Evolutionary conservation across 345 rosid species (phyloP), one percentile per base, ranked within the genome.

Genomic region (Populus nigra): DNA sequence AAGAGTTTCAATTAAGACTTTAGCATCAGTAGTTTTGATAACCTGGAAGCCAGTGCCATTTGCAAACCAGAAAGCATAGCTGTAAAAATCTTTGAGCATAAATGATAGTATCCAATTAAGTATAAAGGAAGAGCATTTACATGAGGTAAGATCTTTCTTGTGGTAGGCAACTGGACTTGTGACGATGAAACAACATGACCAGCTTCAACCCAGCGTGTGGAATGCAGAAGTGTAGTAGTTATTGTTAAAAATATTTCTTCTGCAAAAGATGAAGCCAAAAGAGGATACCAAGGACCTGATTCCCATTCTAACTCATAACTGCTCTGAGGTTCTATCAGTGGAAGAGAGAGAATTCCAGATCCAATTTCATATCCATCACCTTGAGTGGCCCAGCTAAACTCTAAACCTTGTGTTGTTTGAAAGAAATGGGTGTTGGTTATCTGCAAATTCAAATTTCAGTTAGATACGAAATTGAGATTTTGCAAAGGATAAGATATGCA

Each of bases 271-370:
- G 94, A 90, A 79, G 81, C 86, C 93, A 91, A 90, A 4, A 80
- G 73, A 81, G 92, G 66, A 88, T 87, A 84, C 99, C 99, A 96
- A 59, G 98, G 97, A 82, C 93, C 91, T 18, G 93, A 88, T 72
- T 84, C 86, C 90, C 87, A 92, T 36, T 90, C 92, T 31, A 96
- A 78, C 41, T 83, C 90, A 80, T 76, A 89, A 80, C 83, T 87
- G 81, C 89, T 79, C 86, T 92, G 98, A 27, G 99, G 90, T 74
- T 85, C 85, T 79, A 93, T 87, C 76, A 77, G 55, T 31, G 94
- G 93, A 73, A 89, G 83, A 70, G 96, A 82, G 8, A 93, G 87
- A 83, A 69, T 75, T 78, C 97, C 98, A 70, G 90, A 89, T 77
- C 92, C 99, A 87, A 92, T 87, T 77, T 78, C 74, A 65, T 74